phyloP scores from a whole-genome alignment of 169 alveolate species.

The Fabrea salina region DNA sequence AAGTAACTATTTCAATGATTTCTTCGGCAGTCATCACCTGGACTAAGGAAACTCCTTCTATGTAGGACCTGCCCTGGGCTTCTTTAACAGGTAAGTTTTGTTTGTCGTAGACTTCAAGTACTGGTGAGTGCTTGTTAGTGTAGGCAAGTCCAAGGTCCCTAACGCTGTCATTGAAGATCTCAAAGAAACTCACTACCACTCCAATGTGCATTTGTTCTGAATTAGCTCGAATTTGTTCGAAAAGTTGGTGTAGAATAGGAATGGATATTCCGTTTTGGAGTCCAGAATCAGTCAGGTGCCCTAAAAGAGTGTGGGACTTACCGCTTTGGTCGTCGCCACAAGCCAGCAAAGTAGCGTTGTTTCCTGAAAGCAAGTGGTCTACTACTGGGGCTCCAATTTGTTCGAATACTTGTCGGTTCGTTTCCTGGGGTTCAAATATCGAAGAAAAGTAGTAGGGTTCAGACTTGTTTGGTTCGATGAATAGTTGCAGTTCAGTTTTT shows the following conservation, averaged over 20 bases:
- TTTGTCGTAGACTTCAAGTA: background rate
- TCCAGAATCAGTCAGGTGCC: background rate
- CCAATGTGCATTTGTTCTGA: background rate
- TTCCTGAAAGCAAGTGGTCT: background rate
- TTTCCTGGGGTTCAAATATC: background rate
- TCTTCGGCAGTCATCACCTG: conserved; percentile 4
- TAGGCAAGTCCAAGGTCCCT: conserved; percentile 9
- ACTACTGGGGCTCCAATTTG: background rate
- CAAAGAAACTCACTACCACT: conserved; percentile 17
- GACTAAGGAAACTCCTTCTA: background rate
- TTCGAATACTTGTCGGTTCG: background rate
- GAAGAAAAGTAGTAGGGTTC: background rate
- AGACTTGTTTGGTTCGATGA: background rate
- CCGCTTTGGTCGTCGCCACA: conserved; percentile 4
- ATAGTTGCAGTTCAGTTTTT: background rate
- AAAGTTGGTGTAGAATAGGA: background rate
- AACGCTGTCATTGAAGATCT: background rate
- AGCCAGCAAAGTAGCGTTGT: background rate
- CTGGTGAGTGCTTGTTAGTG: background rate
- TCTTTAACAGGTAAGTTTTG: conserved; percentile 19
- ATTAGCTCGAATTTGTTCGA: background rate
- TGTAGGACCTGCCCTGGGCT: background rate
- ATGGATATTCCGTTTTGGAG: background rate
- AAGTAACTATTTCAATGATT: background rate
- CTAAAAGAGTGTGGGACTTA: conserved; percentile 12